A percentile compares a stretch with the other conserved stretches of the same genome.
These are phyloP conservation scores for Alternaria novae-zelandiae DNA, from an alignment of 2,329 filamentous ascomycete species.

Conservation along the genomic window DNA sequence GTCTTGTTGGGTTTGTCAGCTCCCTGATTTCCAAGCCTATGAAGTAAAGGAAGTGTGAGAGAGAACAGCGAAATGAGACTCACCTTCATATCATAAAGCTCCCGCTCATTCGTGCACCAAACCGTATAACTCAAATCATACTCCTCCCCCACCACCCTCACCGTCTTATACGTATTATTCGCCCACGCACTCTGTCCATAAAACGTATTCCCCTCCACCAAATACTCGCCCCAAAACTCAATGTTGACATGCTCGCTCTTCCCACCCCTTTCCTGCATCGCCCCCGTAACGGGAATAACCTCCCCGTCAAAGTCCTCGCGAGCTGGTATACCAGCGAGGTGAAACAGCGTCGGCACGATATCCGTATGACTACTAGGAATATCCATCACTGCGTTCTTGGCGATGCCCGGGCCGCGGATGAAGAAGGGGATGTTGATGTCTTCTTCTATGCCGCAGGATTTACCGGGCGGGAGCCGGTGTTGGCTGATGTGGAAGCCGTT, in stretches of 20 bases:
- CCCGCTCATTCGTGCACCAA: slow-evolving; percentile 73
- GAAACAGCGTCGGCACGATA: slow-evolving; percentile 49
- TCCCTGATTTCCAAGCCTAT: not conserved
- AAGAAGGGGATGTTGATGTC: slow-evolving; percentile 53
- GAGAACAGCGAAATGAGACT: slow-evolving; percentile 13
- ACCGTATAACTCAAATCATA: slow-evolving; percentile 72
- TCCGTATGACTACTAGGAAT: slow-evolving; percentile 48
- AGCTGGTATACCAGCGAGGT: slow-evolving; percentile 40
- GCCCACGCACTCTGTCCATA: not conserved
- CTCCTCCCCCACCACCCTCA: slow-evolving; percentile 60
- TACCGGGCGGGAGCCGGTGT: slow-evolving; percentile 51
- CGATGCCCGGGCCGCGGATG: slow-evolving; percentile 48
- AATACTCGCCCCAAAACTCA: slow-evolving; percentile 50
- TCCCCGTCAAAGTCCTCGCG: slow-evolving; percentile 48
- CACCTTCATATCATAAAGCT: slow-evolving; percentile 69
- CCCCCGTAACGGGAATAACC: slow-evolving; percentile 39
- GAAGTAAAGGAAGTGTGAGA: not conserved
- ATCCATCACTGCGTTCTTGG: slow-evolving; percentile 28
- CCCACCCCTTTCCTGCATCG: not conserved
- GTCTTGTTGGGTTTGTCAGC: slow-evolving; percentile 18
- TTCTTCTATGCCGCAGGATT: slow-evolving; percentile 50
- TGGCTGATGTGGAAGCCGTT: slow-evolving; percentile 53
- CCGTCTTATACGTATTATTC: slow-evolving; percentile 67
- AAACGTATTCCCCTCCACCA: slow-evolving; percentile 28
- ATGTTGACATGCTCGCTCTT: slow-evolving; percentile 50